Evolutionary conservation across 768 basidiomycete species (phyloP).

Genomic region (Leccinum ochraceum): DNA sequence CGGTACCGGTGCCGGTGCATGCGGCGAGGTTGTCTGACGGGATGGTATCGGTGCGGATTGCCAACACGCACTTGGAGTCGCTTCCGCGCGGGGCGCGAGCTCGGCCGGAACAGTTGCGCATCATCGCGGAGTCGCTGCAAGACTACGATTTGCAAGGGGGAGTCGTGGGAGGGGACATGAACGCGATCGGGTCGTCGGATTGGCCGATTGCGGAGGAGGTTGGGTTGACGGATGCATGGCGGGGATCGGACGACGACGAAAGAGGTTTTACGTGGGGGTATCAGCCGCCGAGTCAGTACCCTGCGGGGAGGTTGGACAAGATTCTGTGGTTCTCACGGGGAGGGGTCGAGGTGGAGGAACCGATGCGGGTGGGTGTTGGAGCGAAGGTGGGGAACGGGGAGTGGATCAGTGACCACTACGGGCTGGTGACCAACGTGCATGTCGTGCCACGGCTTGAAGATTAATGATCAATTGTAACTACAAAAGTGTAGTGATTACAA

Average conservation of each 20-base stretch:
- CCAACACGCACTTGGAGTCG: constrained; percentile 79
- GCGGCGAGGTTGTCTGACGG: constrained; percentile 35
- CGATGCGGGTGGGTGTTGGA: constrained; percentile 57
- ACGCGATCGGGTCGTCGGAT: constrained; percentile 55
- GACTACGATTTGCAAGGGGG: constrained; percentile 53
- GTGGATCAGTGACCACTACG: constrained; percentile 73
- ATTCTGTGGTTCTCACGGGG: constrained; percentile 55
- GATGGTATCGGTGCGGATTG: constrained; percentile 54
- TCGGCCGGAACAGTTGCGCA: constrained; percentile 49
- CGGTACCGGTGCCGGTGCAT: constrained; percentile 34
- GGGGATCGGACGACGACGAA: constrained; percentile 42
- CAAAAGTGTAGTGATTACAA: constrained; percentile 19
- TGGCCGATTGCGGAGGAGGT: constrained; percentile 40
- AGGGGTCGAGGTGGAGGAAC: constrained; percentile 53
- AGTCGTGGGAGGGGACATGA: constrained; percentile 73
- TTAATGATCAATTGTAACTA: constrained; percentile 5
- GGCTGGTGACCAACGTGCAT: constrained; percentile 47
- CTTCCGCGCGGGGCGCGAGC: constrained; percentile 47
- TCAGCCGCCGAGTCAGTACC: constrained; percentile 49
- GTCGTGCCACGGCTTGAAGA: constrained; percentile 19
- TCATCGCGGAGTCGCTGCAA: constrained; percentile 52
- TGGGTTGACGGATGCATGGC: constrained; percentile 64
- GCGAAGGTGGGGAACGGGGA: constrained; percentile 42
- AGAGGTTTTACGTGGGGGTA: constrained; percentile 69
- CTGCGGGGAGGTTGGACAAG: constrained; percentile 64